Conservation (phyloP, 2,329 filamentous ascomycete species). For the Metarhizium brunneum region DNA sequence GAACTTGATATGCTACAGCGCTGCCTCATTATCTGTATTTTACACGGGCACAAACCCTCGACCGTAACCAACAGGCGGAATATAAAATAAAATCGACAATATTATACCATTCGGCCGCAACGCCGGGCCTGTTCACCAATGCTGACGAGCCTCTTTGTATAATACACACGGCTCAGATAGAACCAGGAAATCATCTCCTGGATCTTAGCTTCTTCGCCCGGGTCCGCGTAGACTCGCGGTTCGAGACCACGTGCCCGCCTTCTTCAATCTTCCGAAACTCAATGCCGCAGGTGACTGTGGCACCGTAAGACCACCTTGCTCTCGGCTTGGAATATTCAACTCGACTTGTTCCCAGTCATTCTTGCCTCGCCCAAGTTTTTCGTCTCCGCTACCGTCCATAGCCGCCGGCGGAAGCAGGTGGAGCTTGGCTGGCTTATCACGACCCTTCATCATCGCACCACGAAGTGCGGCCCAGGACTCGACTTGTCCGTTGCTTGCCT, state of each 20-base stretch:
- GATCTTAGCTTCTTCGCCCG: constrained; percentile 12
- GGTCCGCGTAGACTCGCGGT: constrained; percentile 30
- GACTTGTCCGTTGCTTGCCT: constrained; percentile 46
- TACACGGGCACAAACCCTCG: no score
- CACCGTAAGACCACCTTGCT: constrained; percentile 11
- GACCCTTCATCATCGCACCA: constrained; percentile 26
- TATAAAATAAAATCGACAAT: no score
- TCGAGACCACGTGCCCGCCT: constrained; percentile 37
- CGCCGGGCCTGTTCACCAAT: no score
- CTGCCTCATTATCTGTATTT: no score
- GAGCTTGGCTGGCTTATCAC: constrained; percentile 9
- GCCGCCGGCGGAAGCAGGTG: constrained; percentile 20
- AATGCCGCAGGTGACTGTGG: constrained; percentile 29
- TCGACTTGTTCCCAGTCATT: constrained; percentile 20
- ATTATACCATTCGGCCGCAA: no score
- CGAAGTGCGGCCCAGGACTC: constrained; percentile 49
- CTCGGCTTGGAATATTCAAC: constrained; percentile 11
- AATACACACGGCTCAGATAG: neutral
- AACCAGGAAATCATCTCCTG: neutral
- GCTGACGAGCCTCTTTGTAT: neutral
- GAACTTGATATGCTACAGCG: no score
- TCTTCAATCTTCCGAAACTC: constrained; percentile 41
- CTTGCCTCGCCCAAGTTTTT: constrained; percentile 10
- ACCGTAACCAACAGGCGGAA: no score
- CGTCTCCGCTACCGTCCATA: constrained; percentile 19